A percentile compares a stretch with the other conserved stretches of the same genome.
phyloP scores from a whole-genome alignment of 441 rosid genomes.

The Viola pubescens region DNA sequence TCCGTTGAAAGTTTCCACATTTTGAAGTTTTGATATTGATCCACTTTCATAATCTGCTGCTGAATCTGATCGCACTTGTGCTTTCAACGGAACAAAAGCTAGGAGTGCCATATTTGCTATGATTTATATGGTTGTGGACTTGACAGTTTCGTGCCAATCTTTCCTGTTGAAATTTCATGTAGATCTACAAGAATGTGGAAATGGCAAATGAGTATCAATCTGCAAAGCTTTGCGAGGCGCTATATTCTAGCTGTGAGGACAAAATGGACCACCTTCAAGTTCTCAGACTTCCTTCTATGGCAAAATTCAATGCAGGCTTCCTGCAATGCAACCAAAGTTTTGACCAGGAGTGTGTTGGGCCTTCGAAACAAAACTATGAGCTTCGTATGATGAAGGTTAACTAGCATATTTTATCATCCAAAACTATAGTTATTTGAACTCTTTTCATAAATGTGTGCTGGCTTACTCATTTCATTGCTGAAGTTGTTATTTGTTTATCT shows the following conservation, averaged over 20 bases:
- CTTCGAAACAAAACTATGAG: constrained; percentile 74
- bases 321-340: constrained; percentile 85
- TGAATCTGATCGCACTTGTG: neutral
- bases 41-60: too few species aligned
- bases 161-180: constrained; percentile 21
- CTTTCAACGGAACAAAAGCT: too few species aligned
- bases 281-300: constrained; percentile 98
- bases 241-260: constrained; percentile 82
- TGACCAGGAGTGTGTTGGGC: constrained; percentile 79
- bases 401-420: constrained; percentile 16
- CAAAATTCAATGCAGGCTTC: constrained; percentile 94
- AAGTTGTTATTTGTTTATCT: constrained; percentile 13
- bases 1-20: too few species aligned
- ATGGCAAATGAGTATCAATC: constrained; percentile 76
- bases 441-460: neutral
- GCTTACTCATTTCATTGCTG: constrained; percentile 7
- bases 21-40: too few species aligned
- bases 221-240: constrained; percentile 78
- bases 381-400: constrained; percentile 77
- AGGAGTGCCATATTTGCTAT: too few species aligned
- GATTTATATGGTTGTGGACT: too few species aligned
- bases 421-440: constrained; percentile 2
- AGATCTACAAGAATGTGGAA: constrained; percentile 62
- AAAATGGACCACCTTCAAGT: constrained; percentile 96
- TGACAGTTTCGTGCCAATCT: constrained; percentile 15